Evolutionary conservation across 1,139 yeast species (phyloP), one percentile per base, ranked within the genome.

Genomic region (Nakaseomyces bracarensis): DNA sequence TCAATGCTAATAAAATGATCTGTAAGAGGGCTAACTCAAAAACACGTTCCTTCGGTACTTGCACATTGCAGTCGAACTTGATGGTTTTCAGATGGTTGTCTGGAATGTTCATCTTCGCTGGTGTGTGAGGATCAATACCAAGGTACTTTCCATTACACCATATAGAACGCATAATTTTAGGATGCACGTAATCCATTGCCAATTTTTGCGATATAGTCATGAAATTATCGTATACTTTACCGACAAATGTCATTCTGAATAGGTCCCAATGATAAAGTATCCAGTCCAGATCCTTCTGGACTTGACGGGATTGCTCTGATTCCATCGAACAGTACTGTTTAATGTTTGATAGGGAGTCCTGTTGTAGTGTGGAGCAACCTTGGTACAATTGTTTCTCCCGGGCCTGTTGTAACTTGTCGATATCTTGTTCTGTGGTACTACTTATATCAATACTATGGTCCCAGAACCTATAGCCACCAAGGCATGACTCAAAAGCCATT

Each of bases 391-490:
- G 54, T 43, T 53, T 58, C 38, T 60, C 64, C 43, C 52, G 54
- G 11, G 46, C 44, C 27, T 54, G 54, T 41, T 58, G 59, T 13
- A 52, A 46, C 36, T 53, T 58, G 20, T 50, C 47, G 30, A 56
- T 49, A 22, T 52, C 53, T 29, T 47, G 48, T 23, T 49, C 39
- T 13, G 29, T 30, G 10, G 31, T 33, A 15, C 20, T 23, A n/a
- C 19, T 23, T 14, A 28, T 38, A 29, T 52, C 65, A 5, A 49
- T 45, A 36, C 58, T 57, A 38, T 60, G 64, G 37, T 60, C 63
- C 64, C 64, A 60, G 43, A 58, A 59, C 41, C 58, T 50, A 30
- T 58, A 60, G 8, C 64, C 63, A 40, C 55, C 56, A 15, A 60
- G 36, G 37, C 57, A 53, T 11, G 64, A 58, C 36, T 60, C 62